Evolutionary conservation across 106 monocot species (phyloP), one percentile per base, ranked within the genome.

Genomic region (Apostasia shenzhenica): DNA sequence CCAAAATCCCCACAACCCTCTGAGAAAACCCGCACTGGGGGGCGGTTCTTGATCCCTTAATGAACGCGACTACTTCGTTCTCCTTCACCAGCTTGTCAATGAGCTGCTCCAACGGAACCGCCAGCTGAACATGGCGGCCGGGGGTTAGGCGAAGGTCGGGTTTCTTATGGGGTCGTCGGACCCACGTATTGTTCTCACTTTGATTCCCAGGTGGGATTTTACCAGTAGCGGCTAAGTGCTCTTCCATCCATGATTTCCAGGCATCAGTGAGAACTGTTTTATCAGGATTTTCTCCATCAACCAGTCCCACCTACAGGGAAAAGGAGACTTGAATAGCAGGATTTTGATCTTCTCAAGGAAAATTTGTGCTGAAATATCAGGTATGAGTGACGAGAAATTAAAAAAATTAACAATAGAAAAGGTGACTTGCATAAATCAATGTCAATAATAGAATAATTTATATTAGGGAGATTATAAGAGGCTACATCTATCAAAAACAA

Each of bases 181-280:
- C 59, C 82, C 86, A 97, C 54, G 92, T 86, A 64, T 64, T 73
- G 63, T 97, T 92, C 55, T 86, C 92, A 5, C 79, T 68, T 61
- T 83, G 78, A 67, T 97, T 97, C 26, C 95, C 95, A 4, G 95
- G 84, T 14, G 95, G 95, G 6, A 88, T 69, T 71, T 82, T 80
- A 2, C 95, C 95, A 1, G 70, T 89, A n/a, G 71, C 68, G 42
- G 82, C 59, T 26, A 97, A 76, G 72, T 97, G 86, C 67, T 97
- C 95, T 81, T 97, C 82, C 76, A 97, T 81, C 95, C 95, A 97
- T 64, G 95, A 82, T 71, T 97, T 97, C 95, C 95, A 97, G 11
- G 92, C 92, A 3, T 77, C 59, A 1, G 88, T 89, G 13, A 97
- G 70, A 71, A 71, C 75, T 1, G 74, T 70, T 13, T 83, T 76